Base-by-base conservation (phyloP, 805 yeast genomes). In the Barnettozyma siamensis region DNA sequence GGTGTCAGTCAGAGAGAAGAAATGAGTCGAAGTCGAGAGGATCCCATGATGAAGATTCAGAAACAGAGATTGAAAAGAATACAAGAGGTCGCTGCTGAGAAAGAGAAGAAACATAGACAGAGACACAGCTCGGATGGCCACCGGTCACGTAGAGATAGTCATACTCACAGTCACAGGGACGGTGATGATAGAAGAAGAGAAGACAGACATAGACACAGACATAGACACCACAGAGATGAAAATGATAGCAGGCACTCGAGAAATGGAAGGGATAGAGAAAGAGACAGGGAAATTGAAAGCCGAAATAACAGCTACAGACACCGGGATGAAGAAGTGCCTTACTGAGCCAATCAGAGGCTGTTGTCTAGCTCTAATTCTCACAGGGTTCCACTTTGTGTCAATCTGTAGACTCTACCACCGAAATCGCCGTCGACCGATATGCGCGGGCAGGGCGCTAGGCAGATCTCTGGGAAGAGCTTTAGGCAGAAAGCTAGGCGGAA, bases 11-110 rank as follows among this genome's bases (percentile, higher is more conserved):
- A 53, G 16, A 47, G 41, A 28, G 62, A 46, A 35, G 48, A 48
- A 35, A 38, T 43, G 37, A 42, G 35, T 19, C 50, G 58, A 30
- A 54, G 55, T 20, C 55, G 62, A 39, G 64, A 74, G 32, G 84
- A 79, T 49, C 84, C 84, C 1, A 63, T 78, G 63, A 50, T 66
- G 32, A 64, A 59, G 42, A 69, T 76, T 9, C 63, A 64, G 29
- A 43, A 45, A 29, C 55, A 53, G 31, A 51, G 52, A 29, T 26
- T 50, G 39, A 51, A 41, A 38, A 56, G 41, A 29, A 28, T 51
- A 23, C 47, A 45, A 31, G 40, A 40, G 21, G 7, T 32, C 11
- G 19, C 27, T 3, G 7, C 12, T 15, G 26, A 35, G 34, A 34
- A 30, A 18, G 38, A 40, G 10, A 38, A 17, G 13, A 37, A 7